Conservation (phyloP, 257 asterid species). For the Pogostemon cablin region DNA sequence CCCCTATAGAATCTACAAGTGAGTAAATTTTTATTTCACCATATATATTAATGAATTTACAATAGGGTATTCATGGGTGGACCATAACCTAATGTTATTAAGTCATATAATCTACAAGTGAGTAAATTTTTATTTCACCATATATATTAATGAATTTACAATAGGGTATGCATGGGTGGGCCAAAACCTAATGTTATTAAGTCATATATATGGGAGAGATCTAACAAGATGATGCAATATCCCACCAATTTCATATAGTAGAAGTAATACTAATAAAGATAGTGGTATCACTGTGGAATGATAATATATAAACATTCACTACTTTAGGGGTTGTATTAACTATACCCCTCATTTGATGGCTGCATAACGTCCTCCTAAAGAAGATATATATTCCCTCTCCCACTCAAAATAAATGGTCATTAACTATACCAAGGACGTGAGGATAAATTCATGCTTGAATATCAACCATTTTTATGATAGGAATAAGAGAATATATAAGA, state of each 20-base stretch:
- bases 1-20: too few relatives aligned
- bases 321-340: constrained; percentile 23
- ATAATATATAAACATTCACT: constrained; percentile 3
- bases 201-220: constrained; percentile 22
- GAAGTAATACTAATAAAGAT: neutral
- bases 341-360: constrained; percentile 26
- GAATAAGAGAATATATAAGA: too few relatives aligned
- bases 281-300: constrained; percentile 34
- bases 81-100: constrained; percentile 30
- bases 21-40: too few relatives aligned
- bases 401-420: neutral
- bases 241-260: constrained; percentile 21
- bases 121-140: too few relatives aligned
- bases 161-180: too few relatives aligned
- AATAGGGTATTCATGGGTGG: too few relatives aligned
- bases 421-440: too few relatives aligned
- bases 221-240: constrained; percentile 28
- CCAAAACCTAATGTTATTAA: constrained; percentile 31
- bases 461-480: too few relatives aligned
- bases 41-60: too few relatives aligned
- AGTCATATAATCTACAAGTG: constrained; percentile 17
- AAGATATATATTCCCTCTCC: neutral
- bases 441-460: too few relatives aligned
- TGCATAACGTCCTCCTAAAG: constrained; percentile 16
- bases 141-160: too few relatives aligned